phyloP scores from a whole-genome alignment of 169 alveolate genomes.

The Eimeria tenella region DNA sequence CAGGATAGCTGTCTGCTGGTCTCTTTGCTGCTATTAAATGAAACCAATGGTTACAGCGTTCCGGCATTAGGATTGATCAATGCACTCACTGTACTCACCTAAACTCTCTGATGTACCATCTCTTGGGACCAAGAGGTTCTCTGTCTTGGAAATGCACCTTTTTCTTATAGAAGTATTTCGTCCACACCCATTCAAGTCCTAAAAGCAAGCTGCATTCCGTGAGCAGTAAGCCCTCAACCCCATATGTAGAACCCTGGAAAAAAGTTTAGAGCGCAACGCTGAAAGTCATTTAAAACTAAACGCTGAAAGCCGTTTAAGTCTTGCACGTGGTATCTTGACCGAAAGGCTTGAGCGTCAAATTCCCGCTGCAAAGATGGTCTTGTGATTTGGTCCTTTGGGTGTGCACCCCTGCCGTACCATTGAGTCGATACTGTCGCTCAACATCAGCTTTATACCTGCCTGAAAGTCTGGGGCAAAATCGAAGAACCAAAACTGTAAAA shows the following conservation, averaged over 20 bases:
- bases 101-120: slow-evolving; percentile 88
- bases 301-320: too few species aligned
- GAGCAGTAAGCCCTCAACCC: not conserved
- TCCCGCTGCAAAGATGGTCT: not conserved
- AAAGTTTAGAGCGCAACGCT: too few species aligned
- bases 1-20: not conserved
- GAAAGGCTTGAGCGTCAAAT: too few species aligned
- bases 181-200: slow-evolving; percentile 94
- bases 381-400: not conserved
- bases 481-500: not conserved
- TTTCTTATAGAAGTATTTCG: slow-evolving; percentile 85
- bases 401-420: slow-evolving; percentile 81
- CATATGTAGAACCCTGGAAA: too few species aligned
- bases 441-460: slow-evolving; percentile 91
- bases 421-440: slow-evolving; percentile 88
- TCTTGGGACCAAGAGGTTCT: slow-evolving; percentile 88
- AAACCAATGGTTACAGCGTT: not conserved
- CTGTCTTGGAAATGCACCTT: slow-evolving; percentile 89
- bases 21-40: not conserved
- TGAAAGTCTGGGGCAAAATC: slow-evolving; percentile 79
- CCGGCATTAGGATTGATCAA: not conserved
- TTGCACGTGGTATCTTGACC: too few species aligned
- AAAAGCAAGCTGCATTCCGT: not conserved
- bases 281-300: too few species aligned
- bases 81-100: slow-evolving; percentile 35